Base-by-base conservation (phyloP, 78 protist species). In the Dictyostelium brefeldianum region DNA sequence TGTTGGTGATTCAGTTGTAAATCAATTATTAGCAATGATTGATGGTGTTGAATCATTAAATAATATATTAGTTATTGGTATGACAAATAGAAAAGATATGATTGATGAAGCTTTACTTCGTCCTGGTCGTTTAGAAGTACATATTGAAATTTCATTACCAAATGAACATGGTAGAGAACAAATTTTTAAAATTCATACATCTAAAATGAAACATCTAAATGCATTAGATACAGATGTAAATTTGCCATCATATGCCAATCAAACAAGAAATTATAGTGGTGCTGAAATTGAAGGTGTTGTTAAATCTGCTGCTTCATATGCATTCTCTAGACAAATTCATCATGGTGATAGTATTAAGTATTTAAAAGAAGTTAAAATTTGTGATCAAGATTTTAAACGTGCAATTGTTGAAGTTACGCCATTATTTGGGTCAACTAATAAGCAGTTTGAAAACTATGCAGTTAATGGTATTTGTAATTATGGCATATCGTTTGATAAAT, bases 71-170 rank as follows among this genome's bases (percentile, higher is more conserved):
- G 53, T 99, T 57, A 98, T 99, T 57, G 99, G 99, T 57, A 99
- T 99, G 99, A 99, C 99, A 46, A 99, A 99, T 91, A 62, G 99
- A 17, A 90, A 81, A 78, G 99, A 99, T 91, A 80, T 99, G 98
- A 96, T 99, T 43, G 99, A 99, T 90, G 99, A 97, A 53, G 99
- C 99, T 41, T 95, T 99, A 22, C 95, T 98, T 27, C 96, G 99
- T 9, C 94, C 99, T 9, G 99, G 99, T 51, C 97, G 99, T 29
- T 75, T 99, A 11, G 99, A 99, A 80, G 98, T 98, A 18, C 96
- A 98, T 74, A 87, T 99, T 7, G 99, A 99, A 71, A 98, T 99
- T 62, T 89, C 96, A 11, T 96, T 98, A n/a, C 99, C 99, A 22
- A 98, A 99, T 96, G 98, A 97, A 85, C 47, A 57, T 1, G 99